A percentile compares a stretch with the other conserved stretches of the same genome.
phyloP scores from a whole-genome alignment of 1,139 yeast genomes.

The Hansenula anomala region DNA sequence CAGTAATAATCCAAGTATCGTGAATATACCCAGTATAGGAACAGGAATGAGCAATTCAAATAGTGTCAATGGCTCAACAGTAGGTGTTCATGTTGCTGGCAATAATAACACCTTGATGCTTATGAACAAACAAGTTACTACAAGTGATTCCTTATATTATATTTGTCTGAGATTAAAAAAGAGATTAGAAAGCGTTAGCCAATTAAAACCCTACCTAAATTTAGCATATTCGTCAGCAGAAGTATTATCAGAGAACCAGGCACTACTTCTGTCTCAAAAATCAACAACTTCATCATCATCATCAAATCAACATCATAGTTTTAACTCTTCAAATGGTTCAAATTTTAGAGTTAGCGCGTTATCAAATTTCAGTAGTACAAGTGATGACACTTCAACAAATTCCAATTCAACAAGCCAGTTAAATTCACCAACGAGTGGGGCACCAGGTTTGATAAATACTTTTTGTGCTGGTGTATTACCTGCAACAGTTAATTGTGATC shows the following conservation, averaged over 20 bases:
- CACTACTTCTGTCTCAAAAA: slow-evolving; percentile 26
- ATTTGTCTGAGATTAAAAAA: slow-evolving; percentile 58
- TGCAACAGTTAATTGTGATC: slow-evolving; percentile 72
- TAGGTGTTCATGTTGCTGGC: slow-evolving; percentile 1
- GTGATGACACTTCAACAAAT: slow-evolving; percentile 18
- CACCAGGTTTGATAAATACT: slow-evolving; percentile 39
- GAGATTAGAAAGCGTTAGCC: slow-evolving; percentile 60
- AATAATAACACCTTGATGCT: slow-evolving; percentile 31
- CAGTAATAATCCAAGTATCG: background rate
- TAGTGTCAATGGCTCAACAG: background rate
- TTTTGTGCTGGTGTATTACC: slow-evolving; percentile 76
- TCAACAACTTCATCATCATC: slow-evolving; percentile 8
- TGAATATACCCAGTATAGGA: background rate
- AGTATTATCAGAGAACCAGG: slow-evolving; percentile 67
- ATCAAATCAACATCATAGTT: slow-evolving; percentile 10
- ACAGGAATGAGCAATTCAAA: background rate
- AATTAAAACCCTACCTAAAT: slow-evolving; percentile 65
- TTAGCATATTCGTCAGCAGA: slow-evolving; percentile 61
- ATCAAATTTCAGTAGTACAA: slow-evolving; percentile 18
- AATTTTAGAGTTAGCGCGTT: slow-evolving; percentile 16
- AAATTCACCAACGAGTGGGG: slow-evolving; percentile 8
- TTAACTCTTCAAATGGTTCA: slow-evolving; percentile 11
- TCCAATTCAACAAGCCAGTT: slow-evolving; percentile 2
- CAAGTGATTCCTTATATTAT: slow-evolving; percentile 70
- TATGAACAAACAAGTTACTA: slow-evolving; percentile 62